phyloP scores from a whole-genome alignment of 805 yeast genomes.

The Metschnikowia reukaufii region DNA sequence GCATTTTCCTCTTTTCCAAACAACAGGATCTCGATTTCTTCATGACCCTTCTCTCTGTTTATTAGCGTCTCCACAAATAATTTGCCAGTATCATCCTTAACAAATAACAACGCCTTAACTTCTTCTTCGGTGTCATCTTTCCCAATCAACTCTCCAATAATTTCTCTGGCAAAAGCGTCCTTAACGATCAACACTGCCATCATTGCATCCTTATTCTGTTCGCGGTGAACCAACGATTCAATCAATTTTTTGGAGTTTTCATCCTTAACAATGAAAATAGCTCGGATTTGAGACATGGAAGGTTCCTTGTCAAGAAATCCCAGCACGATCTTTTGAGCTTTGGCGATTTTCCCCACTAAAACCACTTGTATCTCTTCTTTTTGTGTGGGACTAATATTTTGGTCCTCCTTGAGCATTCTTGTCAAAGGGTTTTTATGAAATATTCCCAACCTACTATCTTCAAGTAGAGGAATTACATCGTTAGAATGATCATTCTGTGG shows the following conservation, averaged over 20 bases:
- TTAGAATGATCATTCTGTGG: too few relatives aligned
- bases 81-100: background rate
- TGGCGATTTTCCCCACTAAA: background rate
- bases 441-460: too few relatives aligned
- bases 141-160: background rate
- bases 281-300: background rate
- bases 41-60: background rate
- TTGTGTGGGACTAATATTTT: too few relatives aligned
- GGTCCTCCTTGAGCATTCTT: too few relatives aligned
- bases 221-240: background rate
- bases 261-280: background rate
- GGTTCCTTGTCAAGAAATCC: background rate
- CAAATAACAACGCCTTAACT: background rate
- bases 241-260: background rate
- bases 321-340: background rate
- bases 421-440: too few relatives aligned
- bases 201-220: background rate
- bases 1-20: background rate
- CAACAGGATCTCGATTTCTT: background rate
- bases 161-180: background rate
- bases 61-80: background rate
- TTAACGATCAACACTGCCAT: background rate
- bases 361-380: background rate
- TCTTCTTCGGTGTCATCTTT: background rate
- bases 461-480: too few relatives aligned